These are phyloP conservation scores for Claviceps sp. DNA, from an alignment of 2,329 filamentous ascomycete species.

Conservation along the genomic window DNA sequence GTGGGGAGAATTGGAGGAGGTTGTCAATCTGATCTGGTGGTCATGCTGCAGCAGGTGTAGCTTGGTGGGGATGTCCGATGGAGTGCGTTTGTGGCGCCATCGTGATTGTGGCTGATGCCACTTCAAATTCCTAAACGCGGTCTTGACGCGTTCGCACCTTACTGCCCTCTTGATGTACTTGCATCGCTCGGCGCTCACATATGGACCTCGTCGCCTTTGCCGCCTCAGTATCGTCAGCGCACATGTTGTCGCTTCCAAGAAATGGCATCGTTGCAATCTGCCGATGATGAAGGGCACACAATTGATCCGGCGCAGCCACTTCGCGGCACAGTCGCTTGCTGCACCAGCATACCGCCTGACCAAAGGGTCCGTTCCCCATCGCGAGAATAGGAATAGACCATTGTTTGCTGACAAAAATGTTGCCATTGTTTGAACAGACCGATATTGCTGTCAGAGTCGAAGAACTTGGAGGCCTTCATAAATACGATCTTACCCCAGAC, in stretches of 20 bases:
- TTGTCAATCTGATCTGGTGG: background rate
- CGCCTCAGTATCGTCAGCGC: background rate
- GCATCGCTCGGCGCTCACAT: background rate
- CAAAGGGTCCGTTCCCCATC: constrained; percentile 45
- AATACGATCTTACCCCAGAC: constrained; percentile 86
- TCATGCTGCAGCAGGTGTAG: background rate
- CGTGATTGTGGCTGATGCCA: background rate
- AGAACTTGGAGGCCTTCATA: constrained; percentile 78
- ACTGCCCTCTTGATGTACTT: background rate
- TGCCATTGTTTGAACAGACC: constrained; percentile 20
- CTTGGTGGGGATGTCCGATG: constrained; percentile 8
- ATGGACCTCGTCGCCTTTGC: background rate
- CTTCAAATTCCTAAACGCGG: background rate
- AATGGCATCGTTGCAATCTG: constrained; percentile 17
- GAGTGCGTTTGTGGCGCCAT: background rate
- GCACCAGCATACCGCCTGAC: constrained; percentile 71
- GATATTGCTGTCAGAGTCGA: constrained; percentile 50
- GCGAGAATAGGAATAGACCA: background rate
- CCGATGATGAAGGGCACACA: constrained; percentile 15
- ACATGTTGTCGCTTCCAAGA: constrained; percentile 3
- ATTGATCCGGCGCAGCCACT: constrained; percentile 52
- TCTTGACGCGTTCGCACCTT: constrained; percentile 1
- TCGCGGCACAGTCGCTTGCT: constrained; percentile 66
- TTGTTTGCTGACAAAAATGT: background rate
- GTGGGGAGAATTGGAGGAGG: background rate